phyloP scores from a whole-genome alignment of 2,329 filamentous ascomycete species.

The Sarocladium strictum region DNA sequence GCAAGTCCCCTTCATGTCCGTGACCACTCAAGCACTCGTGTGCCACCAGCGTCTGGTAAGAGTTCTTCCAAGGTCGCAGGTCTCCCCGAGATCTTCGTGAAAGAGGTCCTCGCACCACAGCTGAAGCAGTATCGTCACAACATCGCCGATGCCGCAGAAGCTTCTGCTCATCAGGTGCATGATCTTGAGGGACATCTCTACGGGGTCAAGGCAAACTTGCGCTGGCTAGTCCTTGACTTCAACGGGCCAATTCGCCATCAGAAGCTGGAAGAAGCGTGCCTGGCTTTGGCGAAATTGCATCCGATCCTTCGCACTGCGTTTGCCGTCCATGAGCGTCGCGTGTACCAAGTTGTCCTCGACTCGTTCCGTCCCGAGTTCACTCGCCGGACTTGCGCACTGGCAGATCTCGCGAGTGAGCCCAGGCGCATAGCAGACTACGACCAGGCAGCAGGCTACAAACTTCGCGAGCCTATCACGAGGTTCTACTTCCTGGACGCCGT shows the following conservation, averaged over 20 bases:
- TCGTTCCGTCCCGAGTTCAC: slow-evolving; percentile 38
- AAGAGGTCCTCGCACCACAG: slow-evolving; percentile 34
- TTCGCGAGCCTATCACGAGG: slow-evolving; percentile 39
- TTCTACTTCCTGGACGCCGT: slow-evolving; percentile 45
- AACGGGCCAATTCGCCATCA: slow-evolving; percentile 34
- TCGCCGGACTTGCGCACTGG: slow-evolving; percentile 34
- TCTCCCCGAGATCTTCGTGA: slow-evolving; percentile 29
- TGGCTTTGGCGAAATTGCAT: slow-evolving; percentile 36
- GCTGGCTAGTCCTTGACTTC: slow-evolving; percentile 43
- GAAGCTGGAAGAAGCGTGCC: slow-evolving; percentile 41
- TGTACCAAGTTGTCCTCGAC: slow-evolving; percentile 43
- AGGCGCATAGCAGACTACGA: slow-evolving; percentile 30
- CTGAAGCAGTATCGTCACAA: slow-evolving; percentile 34
- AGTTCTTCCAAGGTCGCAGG: slow-evolving; percentile 6
- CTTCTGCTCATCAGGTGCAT: slow-evolving; percentile 40
- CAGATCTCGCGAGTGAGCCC: slow-evolving; percentile 31
- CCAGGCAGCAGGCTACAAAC: slow-evolving; percentile 31
- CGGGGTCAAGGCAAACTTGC: slow-evolving; percentile 35
- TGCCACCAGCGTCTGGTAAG: slow-evolving; percentile 12
- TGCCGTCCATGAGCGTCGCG: slow-evolving; percentile 35
- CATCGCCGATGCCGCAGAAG: slow-evolving; percentile 42
- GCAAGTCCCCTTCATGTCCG: neutral
- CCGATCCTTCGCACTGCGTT: slow-evolving; percentile 51
- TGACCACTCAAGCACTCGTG: neutral
- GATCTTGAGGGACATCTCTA: slow-evolving; percentile 43